A percentile compares a stretch with the other conserved stretches of the same genome.
These are phyloP conservation scores for Colletotrichum chlorophyti DNA, from an alignment of 2,329 filamentous ascomycete species.

Conservation along the genomic window DNA sequence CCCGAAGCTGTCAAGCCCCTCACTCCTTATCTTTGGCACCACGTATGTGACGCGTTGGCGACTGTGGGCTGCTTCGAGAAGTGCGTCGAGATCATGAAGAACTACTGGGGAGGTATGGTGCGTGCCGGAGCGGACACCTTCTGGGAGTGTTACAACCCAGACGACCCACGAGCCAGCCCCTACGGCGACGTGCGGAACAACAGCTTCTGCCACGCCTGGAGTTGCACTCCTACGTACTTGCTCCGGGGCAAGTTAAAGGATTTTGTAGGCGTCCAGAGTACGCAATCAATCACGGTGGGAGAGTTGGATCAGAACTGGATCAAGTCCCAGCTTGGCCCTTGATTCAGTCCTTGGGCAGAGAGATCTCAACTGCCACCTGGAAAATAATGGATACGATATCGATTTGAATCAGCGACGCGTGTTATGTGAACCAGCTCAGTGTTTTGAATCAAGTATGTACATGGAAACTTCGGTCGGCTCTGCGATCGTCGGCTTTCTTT, in stretches of 20 bases:
- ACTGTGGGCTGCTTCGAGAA: conserved; percentile 34
- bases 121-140: conserved; percentile 40
- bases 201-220: conserved; percentile 43
- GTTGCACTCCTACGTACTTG: conserved; percentile 39
- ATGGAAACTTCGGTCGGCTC: no score
- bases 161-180: conserved; percentile 36
- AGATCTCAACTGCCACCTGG: no score
- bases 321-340: background rate
- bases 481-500: no score
- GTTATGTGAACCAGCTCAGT: conserved; percentile 1
- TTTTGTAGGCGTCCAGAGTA: background rate
- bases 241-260: conserved; percentile 30
- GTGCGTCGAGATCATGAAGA: conserved; percentile 36
- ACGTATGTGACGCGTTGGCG: conserved; percentile 38
- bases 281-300: background rate
- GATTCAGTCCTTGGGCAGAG: background rate
- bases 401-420: no score
- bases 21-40: conserved; percentile 39
- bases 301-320: conserved; percentile 12
- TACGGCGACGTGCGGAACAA: conserved; percentile 41
- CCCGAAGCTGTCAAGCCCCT: conserved; percentile 36
- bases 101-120: conserved; percentile 43
- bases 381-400: no score
- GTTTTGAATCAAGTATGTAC: conserved; percentile 13
- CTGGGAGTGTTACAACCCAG: conserved; percentile 39